These are phyloP conservation scores for Austroboletus festivus DNA, from an alignment of 768 basidiomycete species.

Conservation along the genomic window DNA sequence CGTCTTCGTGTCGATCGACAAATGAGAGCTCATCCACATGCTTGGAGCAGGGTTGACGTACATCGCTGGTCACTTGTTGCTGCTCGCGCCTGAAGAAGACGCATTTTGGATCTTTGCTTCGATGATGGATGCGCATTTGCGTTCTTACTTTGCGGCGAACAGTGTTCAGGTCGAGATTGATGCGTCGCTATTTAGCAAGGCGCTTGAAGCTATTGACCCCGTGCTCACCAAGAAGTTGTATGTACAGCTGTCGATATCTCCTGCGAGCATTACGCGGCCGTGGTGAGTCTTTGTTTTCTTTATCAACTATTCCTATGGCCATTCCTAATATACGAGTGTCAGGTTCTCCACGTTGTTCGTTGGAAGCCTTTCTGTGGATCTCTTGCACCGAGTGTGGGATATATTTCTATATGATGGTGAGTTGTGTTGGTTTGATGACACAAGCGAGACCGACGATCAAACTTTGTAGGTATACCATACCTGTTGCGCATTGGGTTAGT, in stretches of 20 bases:
- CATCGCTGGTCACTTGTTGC: slow-evolving; percentile 68
- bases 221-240: slow-evolving; percentile 64
- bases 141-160: slow-evolving; percentile 66
- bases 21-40: not conserved
- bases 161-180: slow-evolving; percentile 73
- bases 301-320: no score
- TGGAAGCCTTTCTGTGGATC: slow-evolving; percentile 58
- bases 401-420: slow-evolving; percentile 78
- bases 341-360: slow-evolving; percentile 79
- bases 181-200: slow-evolving; percentile 63
- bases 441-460: slow-evolving; percentile 1
- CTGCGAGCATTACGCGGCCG: slow-evolving; percentile 53
- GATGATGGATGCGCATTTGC: slow-evolving; percentile 81
- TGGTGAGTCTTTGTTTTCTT: slow-evolving; percentile 45
- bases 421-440: slow-evolving; percentile 4
- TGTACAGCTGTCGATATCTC: slow-evolving; percentile 57
- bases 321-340: not conserved
- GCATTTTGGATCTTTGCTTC: slow-evolving; percentile 90
- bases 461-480: slow-evolving; percentile 60
- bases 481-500: slow-evolving; percentile 73
- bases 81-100: slow-evolving; percentile 81
- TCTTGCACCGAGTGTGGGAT: slow-evolving; percentile 78
- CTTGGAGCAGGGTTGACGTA: slow-evolving; percentile 54
- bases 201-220: slow-evolving; percentile 62
- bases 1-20: not conserved